Evolutionary conservation across 106 monocot genomes (phyloP).

Genomic region (Iris macrosiphon): DNA sequence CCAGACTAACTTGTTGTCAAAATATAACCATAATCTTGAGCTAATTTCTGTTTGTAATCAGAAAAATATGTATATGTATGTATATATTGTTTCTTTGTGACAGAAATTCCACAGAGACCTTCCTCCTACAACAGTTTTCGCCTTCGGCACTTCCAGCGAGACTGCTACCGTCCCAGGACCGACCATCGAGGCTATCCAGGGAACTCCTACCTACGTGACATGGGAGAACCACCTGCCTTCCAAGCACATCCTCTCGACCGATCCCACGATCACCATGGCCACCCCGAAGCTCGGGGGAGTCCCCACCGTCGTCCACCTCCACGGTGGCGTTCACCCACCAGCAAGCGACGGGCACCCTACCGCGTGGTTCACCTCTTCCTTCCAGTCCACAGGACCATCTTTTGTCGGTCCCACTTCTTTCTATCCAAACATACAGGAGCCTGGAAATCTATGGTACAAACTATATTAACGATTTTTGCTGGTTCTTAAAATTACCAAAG

Average conservation of each 20-base stretch:
- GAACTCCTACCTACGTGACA: conserved; percentile 39
- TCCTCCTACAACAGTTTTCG: conserved; percentile 48
- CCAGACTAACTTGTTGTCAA: too few species aligned
- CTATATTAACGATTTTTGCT: too few species aligned
- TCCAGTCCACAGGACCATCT: conserved; percentile 21
- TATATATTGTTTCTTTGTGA: neutral
- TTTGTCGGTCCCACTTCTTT: conserved; percentile 18
- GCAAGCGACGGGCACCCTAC: conserved; percentile 37
- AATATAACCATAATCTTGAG: too few species aligned
- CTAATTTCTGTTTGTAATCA: too few species aligned
- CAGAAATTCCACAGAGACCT: conserved; percentile 86
- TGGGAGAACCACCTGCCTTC: conserved; percentile 72
- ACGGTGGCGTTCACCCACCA: conserved; percentile 59
- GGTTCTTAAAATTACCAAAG: too few species aligned
- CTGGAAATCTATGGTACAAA: conserved; percentile 87
- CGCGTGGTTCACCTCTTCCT: conserved; percentile 55
- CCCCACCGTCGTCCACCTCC: conserved; percentile 29
- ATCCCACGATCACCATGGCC: conserved; percentile 47
- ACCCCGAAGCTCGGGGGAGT: conserved; percentile 18
- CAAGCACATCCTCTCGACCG: conserved; percentile 64
- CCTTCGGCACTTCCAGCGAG: conserved; percentile 31
- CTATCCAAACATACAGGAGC: conserved; percentile 62
- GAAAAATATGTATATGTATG: neutral
- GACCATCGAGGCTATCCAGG: conserved; percentile 55
- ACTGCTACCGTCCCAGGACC: conserved; percentile 73